A percentile compares a stretch with the other conserved stretches of the same genome.
These are phyloP conservation scores for Rhododendron ferrugineum DNA, from an alignment of 148 eudicot genomes.

Conservation along the genomic window DNA sequence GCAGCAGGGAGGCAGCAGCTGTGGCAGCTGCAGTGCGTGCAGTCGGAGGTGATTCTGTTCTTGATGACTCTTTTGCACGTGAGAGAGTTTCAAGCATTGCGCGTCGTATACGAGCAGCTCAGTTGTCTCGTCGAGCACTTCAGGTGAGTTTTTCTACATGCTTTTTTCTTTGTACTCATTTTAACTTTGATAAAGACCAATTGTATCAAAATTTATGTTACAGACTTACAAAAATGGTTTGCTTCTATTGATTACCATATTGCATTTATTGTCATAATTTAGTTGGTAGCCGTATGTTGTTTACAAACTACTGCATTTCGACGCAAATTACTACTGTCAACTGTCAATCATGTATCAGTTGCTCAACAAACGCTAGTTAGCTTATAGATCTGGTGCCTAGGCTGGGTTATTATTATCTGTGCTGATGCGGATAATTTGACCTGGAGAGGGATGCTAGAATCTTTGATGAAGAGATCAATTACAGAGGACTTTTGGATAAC, in stretches of 20 bases:
- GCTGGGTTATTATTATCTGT: neutral
- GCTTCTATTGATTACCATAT: neutral
- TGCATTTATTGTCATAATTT: neutral
- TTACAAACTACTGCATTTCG: neutral
- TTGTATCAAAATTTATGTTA: neutral
- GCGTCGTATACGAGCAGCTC: slow-evolving; percentile 76
- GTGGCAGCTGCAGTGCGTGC: slow-evolving; percentile 99
- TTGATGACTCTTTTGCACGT: slow-evolving; percentile 95
- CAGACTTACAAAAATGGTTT: neutral
- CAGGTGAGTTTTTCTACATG: slow-evolving; percentile 44
- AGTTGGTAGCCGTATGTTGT: neutral
- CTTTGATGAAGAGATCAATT: neutral
- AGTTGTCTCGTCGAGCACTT: slow-evolving; percentile 81
- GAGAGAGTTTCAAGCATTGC: slow-evolving; percentile 93
- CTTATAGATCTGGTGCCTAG: neutral
- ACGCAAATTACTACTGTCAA: neutral
- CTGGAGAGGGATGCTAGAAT: slow-evolving; percentile 1
- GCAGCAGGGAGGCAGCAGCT: slow-evolving; percentile 95
- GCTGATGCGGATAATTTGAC: neutral
- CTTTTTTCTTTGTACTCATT: neutral
- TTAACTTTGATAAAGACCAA: neutral
- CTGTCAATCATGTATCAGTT: neutral
- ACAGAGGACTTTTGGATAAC: neutral
- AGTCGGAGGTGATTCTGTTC: slow-evolving; percentile 96
- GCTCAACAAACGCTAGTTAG: neutral